Base-by-base conservation (phyloP, 345 rosid species). In the Physaria fendleri region DNA sequence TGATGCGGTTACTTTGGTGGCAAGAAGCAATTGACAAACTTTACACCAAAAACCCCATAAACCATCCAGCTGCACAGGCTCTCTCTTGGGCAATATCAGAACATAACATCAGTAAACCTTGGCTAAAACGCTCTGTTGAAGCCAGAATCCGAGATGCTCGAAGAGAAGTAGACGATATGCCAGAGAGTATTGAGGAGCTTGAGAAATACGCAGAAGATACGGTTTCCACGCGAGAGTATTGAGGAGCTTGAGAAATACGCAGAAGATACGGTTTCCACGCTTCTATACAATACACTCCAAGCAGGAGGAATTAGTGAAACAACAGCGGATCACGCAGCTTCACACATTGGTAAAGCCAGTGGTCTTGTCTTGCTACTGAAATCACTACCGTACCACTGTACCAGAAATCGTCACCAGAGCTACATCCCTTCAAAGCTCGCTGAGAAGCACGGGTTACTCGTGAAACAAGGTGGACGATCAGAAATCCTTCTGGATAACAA, bases 1-100 rank as follows among this genome's bases (percentile, higher is more conserved):
- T 92, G 23, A 88, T 85, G 96, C 85, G 93, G 30, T 82, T 92
- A 34, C 71, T 88, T 12, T 88, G 98, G 98, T 86, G 98, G 98
- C 80, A 84, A 79, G 98, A 92, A 66, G 84, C 83, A 24, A 79
- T 92, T 28, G 96, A 88, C 65, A 92, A 85, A 76, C 81, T 92
- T 53, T 92, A 84, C 60, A 60, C 77, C 46, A 75, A 77, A 8
- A 82, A 92, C 52, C 39, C 72, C 23, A 77, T 92, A 4, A 87
- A 85, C 77, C 90, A 88, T 65, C 96, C 96, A 21, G 63, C 81
- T 7, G 96, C 96, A 15, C 82, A 64, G 18, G 95, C 96, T 32
- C 85, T 92, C 9, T 78, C 93, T n/a, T 76, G 95, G 5, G 78
- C 88, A 1, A 52, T 88, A 24, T 76, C 87, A 8, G 89, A 83